Conservation (phyloP, 495 filamentous ascomycete species). For the Pyronema domesticum region DNA sequence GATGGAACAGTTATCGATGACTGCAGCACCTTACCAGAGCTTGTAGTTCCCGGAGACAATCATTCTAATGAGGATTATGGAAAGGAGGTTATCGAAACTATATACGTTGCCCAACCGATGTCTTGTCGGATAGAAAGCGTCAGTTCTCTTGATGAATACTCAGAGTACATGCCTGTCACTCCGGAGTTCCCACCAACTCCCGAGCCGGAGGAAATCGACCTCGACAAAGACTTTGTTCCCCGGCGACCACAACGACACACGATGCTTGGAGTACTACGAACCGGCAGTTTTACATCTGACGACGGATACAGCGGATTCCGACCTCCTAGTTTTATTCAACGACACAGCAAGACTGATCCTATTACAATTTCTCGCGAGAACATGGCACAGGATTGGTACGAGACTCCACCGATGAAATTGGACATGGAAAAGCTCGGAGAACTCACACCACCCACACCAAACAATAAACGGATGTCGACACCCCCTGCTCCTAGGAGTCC, state of each 20-base stretch:
- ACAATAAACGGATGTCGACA: too few species aligned
- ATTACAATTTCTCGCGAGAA: not conserved
- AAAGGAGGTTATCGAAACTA: not conserved
- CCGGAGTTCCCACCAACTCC: too few species aligned
- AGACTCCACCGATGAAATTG: not conserved
- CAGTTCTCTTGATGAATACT: not conserved
- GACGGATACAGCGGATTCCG: too few species aligned
- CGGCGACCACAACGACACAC: too few species aligned
- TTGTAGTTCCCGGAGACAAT: not conserved
- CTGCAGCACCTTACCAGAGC: not conserved
- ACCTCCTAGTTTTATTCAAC: not conserved
- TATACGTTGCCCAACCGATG: not conserved
- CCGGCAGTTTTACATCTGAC: too few species aligned
- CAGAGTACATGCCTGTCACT: not conserved
- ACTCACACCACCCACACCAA: too few species aligned
- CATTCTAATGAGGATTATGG: not conserved
- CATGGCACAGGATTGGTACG: constrained; percentile 2
- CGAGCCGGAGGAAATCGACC: too few species aligned
- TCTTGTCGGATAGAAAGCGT: constrained; percentile 1
- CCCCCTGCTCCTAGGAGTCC: too few species aligned
- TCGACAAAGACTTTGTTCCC: too few species aligned
- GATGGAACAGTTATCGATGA: constrained; percentile 3
- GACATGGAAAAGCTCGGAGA: not conserved
- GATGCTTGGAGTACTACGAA: too few species aligned
- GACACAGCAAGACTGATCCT: not conserved